phyloP scores from a whole-genome alignment of 2,329 filamentous ascomycete species.

The Aureobasidium vineae region DNA sequence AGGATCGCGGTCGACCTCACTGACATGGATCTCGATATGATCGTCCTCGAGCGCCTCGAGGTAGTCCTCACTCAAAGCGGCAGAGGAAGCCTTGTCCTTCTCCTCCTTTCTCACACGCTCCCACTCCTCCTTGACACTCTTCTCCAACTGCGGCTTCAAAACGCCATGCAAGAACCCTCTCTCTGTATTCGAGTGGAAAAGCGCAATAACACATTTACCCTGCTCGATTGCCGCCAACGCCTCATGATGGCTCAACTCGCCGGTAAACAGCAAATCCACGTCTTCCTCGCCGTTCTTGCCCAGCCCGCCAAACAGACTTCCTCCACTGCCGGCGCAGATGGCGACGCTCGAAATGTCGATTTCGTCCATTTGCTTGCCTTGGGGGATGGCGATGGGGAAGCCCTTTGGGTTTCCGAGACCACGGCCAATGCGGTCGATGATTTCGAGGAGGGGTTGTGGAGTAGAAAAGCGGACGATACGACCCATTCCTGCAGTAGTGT shows the following conservation, averaged over 20 bases:
- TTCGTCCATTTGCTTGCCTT: constrained; percentile 54
- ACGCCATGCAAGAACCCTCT: constrained; percentile 73
- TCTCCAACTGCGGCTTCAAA: constrained; percentile 64
- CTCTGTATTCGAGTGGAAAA: constrained; percentile 95
- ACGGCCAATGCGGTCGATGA: constrained; percentile 62
- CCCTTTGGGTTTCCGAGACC: constrained; percentile 66
- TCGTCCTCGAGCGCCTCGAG: constrained; percentile 54
- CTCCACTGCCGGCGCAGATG: constrained; percentile 87
- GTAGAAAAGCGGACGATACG: constrained; percentile 57
- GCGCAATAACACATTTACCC: constrained; percentile 75
- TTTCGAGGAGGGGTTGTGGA: constrained; percentile 52
- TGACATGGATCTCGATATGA: constrained; percentile 66
- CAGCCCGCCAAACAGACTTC: constrained; percentile 67
- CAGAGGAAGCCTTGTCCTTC: constrained; percentile 33
- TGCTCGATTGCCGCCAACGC: constrained; percentile 82
- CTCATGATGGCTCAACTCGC: constrained; percentile 91
- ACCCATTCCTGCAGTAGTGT: constrained; percentile 58
- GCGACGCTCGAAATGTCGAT: constrained; percentile 67
- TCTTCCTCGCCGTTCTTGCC: constrained; percentile 45
- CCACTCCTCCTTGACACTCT: constrained; percentile 59
- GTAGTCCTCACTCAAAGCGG: constrained; percentile 40
- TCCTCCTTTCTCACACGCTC: constrained; percentile 47
- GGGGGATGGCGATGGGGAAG: constrained; percentile 63
- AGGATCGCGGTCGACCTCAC: constrained; percentile 79
- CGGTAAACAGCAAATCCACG: constrained; percentile 83